Evolutionary conservation across 164 flowering plant species (phyloP), one percentile per base, ranked within the genome.

Genomic region (Umbellularia californica): DNA sequence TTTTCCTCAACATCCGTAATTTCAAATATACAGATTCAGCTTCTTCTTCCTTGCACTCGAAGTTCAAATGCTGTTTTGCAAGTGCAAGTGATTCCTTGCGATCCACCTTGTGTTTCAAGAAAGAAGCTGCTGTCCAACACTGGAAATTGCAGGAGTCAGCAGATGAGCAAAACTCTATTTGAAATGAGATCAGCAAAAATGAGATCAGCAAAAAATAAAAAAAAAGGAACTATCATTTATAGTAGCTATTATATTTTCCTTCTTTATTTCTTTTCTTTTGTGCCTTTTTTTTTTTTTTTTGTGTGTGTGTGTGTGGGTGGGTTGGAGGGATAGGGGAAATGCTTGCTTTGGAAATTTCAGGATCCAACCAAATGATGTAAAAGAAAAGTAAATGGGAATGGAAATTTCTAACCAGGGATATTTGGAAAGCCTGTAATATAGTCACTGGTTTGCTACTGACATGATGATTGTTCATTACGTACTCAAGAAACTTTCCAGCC

Each of bases 91-190:
- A 86, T 65, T 84, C 86, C 35, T 73, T 80, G 72, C 66, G 89
- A 78, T 84, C 78, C 69, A 93, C 72, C 81, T 89, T 83, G 41
- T 86, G 75, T 41, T 84, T 83, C 73, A 73, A 33, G 73, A 86
- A 73, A 50, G 94, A 86, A 55, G 92, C 92, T 33, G 91, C 92
- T 73, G 78, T 80, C 94, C 95, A 90, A 72, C 94, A 88, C 96
- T 90, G 82, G 71, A 83, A 81, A 70, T 69, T 77, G 67, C 41
- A 78, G 1, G 64, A 58, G 22, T 22, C 33, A 73, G 11, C 19
- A 47, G 47, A 41, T 41, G 47, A 41, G 47, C 11, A 41, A 41
- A 41, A 41, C 47, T 7, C 5, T 6, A 41, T 0, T 41, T n/a
- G n/a, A n/a, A n/a, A n/a, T n/a, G n/a, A n/a, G n/a, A n/a, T n/a